Conservation (phyloP, 805 yeast species). For the Candida khao-thaluensis region DNA sequence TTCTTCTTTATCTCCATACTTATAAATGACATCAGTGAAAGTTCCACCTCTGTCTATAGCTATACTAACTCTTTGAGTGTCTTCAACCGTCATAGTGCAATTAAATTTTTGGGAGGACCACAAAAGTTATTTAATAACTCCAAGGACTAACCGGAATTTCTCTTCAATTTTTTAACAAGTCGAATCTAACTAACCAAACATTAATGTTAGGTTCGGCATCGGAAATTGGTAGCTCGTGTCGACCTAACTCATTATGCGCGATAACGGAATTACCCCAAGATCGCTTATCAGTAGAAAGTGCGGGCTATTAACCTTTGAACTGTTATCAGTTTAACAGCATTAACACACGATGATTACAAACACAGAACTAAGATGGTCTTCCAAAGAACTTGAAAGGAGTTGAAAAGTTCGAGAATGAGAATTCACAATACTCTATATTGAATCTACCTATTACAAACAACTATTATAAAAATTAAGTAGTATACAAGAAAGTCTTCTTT, state of each 20-base stretch:
- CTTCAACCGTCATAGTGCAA: slow-evolving; percentile 11
- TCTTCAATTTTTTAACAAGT: too few relatives aligned
- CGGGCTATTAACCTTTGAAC: too few relatives aligned
- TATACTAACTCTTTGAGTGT: slow-evolving; percentile 11
- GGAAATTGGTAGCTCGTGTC: neutral
- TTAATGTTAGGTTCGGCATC: neutral
- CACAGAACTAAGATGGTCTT: too few relatives aligned
- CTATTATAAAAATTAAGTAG: slow-evolving; percentile 17
- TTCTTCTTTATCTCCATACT: slow-evolving; percentile 49
- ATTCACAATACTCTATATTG: too few relatives aligned
- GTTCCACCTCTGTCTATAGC: slow-evolving; percentile 30
- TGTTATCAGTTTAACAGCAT: too few relatives aligned
- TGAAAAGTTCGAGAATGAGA: too few relatives aligned
- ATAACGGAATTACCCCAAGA: too few relatives aligned
- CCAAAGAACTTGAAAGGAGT: too few relatives aligned
- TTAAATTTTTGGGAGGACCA: neutral
- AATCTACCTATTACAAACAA: too few relatives aligned
- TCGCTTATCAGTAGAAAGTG: too few relatives aligned
- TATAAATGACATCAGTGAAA: slow-evolving; percentile 35
- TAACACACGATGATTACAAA: too few relatives aligned
- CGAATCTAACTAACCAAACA: neutral
- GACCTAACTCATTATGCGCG: slow-evolving; percentile 1
- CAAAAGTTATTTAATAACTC: neutral
- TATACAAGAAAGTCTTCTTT: slow-evolving; percentile 19
- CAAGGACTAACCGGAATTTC: neutral